Base-by-base conservation (phyloP, 2,329 filamentous ascomycete genomes). In the Venturia effusa region DNA sequence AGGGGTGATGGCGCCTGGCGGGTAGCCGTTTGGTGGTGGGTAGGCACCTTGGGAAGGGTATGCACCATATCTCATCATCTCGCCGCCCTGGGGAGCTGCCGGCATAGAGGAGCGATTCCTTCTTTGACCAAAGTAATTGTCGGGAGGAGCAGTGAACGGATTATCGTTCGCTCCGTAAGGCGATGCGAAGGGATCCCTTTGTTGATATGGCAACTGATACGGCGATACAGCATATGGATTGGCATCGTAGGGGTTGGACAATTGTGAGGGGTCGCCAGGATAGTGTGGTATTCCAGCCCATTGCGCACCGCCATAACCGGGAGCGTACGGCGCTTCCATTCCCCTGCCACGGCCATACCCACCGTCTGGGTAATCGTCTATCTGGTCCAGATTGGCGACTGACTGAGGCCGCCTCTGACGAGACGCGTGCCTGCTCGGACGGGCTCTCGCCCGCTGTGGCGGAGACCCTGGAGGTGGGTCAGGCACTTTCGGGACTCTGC, bases 311-410 rank as follows among this genome's bases (percentile, higher is more conserved):
- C 51, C 51, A 57, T 34, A 57, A 64, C 68, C 70, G 59, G 75
- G 72, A 64, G 73, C 74, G 64, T 74, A 73, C 39, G 72, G 71
- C 40, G 71, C 70, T 15, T 69, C 71, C 51, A 57, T 57, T n/a
- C 51, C 51, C 30, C 51, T 57, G 68, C 66, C 72, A 65, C 66
- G 69, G 67, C 72, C 68, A 59, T 69, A 70, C 69, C 74, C 75
- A 70, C 74, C 72, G 64, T 71, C 71, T 65, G 74, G 75, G 68
- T 79, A 78, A 67, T 80, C 78, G 71, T 80, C 77, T 57, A 57
- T 55, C 17, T 73, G 72, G 59, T 77, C 77, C 72, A 78, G 71
- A 66, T 71, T 75, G 69, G 76, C 75, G 64, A 27, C 63, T 75
- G 72, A 66, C 75, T 74, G 68, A 67, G 69, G 68, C 73, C 57